These are phyloP conservation scores for Conringia planisiliqua DNA, from an alignment of 345 rosid species.

Conservation along the genomic window DNA sequence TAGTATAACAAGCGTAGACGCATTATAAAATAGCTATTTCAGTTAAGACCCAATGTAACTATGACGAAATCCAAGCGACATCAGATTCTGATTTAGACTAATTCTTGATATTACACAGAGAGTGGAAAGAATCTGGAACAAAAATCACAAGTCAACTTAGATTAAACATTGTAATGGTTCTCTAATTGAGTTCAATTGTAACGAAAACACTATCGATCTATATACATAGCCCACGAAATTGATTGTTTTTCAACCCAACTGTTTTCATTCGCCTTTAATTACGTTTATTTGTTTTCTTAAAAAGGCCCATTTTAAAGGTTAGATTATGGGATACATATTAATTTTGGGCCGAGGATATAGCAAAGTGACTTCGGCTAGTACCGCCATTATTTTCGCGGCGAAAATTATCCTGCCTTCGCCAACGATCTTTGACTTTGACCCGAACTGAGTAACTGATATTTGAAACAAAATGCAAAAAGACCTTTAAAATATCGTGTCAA, in stretches of 20 bases:
- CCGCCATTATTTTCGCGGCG: neutral
- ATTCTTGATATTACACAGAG: conserved; percentile 13
- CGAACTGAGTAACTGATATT: neutral
- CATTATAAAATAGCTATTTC: neutral
- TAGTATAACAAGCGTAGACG: neutral
- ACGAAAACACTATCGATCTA: neutral
- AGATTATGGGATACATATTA: neutral
- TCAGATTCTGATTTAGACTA: neutral
- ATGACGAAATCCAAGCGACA: conserved; percentile 16
- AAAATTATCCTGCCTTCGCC: neutral
- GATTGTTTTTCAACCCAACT: neutral
- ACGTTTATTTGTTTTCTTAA: neutral
- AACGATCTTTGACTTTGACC: conserved; percentile 9
- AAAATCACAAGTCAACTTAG: neutral
- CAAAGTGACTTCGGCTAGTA: neutral
- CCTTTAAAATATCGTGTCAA: neutral
- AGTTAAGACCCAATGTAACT: neutral
- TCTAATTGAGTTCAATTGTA: neutral
- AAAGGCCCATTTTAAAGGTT: neutral
- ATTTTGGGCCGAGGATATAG: neutral
- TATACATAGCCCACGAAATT: neutral
- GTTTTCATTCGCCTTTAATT: too few species aligned
- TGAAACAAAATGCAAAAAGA: neutral
- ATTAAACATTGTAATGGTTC: neutral
- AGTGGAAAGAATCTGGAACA: conserved; percentile 1